Conservation (phyloP, 108 stramenopile genomes). For the Cylindrotheca closterium region DNA sequence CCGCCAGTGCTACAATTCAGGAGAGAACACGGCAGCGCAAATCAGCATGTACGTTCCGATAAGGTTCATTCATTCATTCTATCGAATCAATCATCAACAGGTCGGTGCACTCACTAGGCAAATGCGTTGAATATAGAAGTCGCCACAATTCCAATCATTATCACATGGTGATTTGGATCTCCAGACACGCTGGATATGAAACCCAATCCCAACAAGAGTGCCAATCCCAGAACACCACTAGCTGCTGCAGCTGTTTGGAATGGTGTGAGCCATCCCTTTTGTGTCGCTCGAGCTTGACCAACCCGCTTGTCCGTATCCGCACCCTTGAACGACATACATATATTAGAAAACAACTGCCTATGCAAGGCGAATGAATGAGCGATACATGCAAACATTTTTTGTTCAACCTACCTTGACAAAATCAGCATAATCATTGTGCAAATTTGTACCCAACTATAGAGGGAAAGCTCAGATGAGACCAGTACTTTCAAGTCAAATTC, state of each 20-base stretch:
- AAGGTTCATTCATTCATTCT: too few relatives aligned
- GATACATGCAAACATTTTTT: too few relatives aligned
- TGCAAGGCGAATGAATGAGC: background rate
- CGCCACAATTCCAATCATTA: constrained; percentile 41
- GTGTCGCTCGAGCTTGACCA: constrained; percentile 87
- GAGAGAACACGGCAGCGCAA: background rate
- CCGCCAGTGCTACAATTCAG: constrained; percentile 83
- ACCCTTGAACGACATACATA: too few relatives aligned
- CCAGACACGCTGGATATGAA: constrained; percentile 14
- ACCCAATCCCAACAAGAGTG: constrained; percentile 46
- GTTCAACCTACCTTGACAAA: constrained; percentile 43
- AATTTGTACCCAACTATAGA: constrained; percentile 68
- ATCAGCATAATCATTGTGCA: constrained; percentile 93
- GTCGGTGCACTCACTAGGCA: constrained; percentile 32
- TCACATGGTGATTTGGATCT: background rate
- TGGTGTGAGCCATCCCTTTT: constrained; percentile 88
- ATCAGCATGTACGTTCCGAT: background rate
- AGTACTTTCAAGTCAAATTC: too few relatives aligned
- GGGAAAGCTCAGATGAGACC: too few relatives aligned
- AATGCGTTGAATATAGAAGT: constrained; percentile 83
- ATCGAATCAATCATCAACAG: too few relatives aligned
- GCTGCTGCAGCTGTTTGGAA: constrained; percentile 65
- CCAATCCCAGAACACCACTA: constrained; percentile 38
- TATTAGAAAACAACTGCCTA: background rate
- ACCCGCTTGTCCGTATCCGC: constrained; percentile 80